Base-by-base conservation (phyloP, 805 yeast genomes). In the Metschnikowia drakensbergensis region DNA sequence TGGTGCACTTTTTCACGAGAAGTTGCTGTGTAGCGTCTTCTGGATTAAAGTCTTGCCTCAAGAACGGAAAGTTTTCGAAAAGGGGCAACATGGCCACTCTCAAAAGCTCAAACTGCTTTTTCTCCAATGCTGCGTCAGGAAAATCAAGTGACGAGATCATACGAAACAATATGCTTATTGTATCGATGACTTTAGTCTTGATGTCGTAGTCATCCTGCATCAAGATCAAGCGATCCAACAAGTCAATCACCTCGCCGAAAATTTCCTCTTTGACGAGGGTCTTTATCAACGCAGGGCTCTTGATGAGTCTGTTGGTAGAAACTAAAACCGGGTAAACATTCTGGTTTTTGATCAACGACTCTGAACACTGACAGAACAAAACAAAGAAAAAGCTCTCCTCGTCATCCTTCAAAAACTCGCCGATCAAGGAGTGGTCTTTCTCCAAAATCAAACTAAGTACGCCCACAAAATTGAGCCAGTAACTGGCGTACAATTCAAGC, bases 351-450 rank as follows among this genome's bases (percentile, higher is more conserved):
- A 85, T 76, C 52, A 90, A 71, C 0, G 85, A 79, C 57, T 88
- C 96, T 42, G 90, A 75, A 62, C 96, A 88, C 55, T 88, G 86
- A 8, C 96, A 87, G 67, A 86, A 87, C 35, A 91, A 64, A 29
- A 90, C 84, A 60, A 88, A 86, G 65, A 86, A 83, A 55, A 90
- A 86, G 52, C 80, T 81, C 4, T 77, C 72, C 1, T 80, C 69
- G 52, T 84, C 90, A 8, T 76, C 81, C 4, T 74, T 76, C 39
- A 88, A 63, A 32, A 80, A 71, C 1, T 71, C 67, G 5, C 69
- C 63, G 17, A 86, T 71, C 9, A 73, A 61, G 0, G 65, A 56
- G 2, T 75, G 68, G 52, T 84, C 74, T 22, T 69, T 71, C 36
- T 82, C 82, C 36, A 86, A 71, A 35, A 86, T 71, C 6, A 81